Evolutionary conservation across 257 asterid species (phyloP).

Genomic region (Jasminum sambac): DNA sequence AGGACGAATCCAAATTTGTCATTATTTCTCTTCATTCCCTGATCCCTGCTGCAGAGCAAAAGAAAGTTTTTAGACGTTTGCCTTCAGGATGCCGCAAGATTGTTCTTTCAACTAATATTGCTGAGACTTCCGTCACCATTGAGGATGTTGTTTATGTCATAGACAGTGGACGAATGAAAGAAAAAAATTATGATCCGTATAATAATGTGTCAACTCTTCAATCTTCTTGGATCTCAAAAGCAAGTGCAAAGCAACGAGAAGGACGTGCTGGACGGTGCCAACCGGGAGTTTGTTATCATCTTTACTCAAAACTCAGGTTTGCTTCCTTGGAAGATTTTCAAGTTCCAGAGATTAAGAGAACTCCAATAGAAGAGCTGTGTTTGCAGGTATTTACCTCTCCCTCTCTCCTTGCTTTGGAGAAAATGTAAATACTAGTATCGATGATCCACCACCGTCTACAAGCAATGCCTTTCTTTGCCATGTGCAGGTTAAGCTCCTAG

Average conservation of each 20-base stretch:
- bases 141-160: constrained; percentile 91
- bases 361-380: constrained; percentile 92
- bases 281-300: constrained; percentile 90
- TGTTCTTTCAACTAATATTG: constrained; percentile 90
- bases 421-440: background rate
- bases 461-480: constrained; percentile 15
- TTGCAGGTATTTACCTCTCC: constrained; percentile 58
- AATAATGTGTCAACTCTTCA: constrained; percentile 85
- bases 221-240: constrained; percentile 94
- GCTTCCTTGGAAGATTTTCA: constrained; percentile 80
- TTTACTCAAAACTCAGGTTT: constrained; percentile 70
- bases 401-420: constrained; percentile 3
- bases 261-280: constrained; percentile 99
- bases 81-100: constrained; percentile 83
- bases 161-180: constrained; percentile 95
- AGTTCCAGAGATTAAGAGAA: constrained; percentile 94
- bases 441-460: background rate
- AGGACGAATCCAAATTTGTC: constrained; percentile 55
- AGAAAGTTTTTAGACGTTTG: constrained; percentile 66
- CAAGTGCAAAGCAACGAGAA: constrained; percentile 89
- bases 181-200: constrained; percentile 85
- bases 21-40: constrained; percentile 75
- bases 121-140: constrained; percentile 91
- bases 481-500: constrained; percentile 80
- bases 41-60: constrained; percentile 86